Evolutionary conservation across 352 stramenopile genomes (phyloP), one percentile per base, ranked within the genome.

Genomic region (Pythium scleroteichum): DNA sequence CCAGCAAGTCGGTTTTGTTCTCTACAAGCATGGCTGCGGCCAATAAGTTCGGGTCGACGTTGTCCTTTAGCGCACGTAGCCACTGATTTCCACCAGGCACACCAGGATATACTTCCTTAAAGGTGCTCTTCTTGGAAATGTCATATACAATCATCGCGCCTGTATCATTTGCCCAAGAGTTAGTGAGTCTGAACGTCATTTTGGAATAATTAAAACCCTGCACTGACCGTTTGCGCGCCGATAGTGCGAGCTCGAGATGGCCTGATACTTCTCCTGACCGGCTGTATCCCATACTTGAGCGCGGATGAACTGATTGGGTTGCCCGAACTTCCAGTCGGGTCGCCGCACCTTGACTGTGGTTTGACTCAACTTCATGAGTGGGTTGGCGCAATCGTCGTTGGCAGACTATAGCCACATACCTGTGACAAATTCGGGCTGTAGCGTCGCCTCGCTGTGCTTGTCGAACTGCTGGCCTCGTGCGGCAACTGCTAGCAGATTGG

Each of bases 221-320:
- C 2, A 26, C 41, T 5, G 53, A 88, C 78, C 79, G 53, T 88
- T 73, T 1, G 77, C 75, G 22, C 82, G 74, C 12, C 79, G 75
- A 58, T 89, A 91, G 55, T 91, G 82, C 3, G 77, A 88, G 53
- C 73, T 87, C 4, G 82, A 89, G 59, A 91, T 87, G 19, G 79
- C 82, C 45, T 88, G 79, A 69, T 82, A 89, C 29, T 79, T 69
- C 59, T 91, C 82, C 56, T 91, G 82, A 10, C 82, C 79, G 4
- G 73, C 79, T 0, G 82, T 89, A 50, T 91, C 82, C 79, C 82
- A 89, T 16, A 91, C 76, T 35, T 91, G 82, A 0, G 82, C 79
- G 8, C 75, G 77, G 13, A 89, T 69, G 47, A 85, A 87, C 57
- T 87, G 76, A 56, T 87, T 78, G 16, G 76, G 71, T 53, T 87